Evolutionary conservation across 2,329 filamentous ascomycete species (phyloP).

Genomic region (Colletotrichum tofieldiae): DNA sequence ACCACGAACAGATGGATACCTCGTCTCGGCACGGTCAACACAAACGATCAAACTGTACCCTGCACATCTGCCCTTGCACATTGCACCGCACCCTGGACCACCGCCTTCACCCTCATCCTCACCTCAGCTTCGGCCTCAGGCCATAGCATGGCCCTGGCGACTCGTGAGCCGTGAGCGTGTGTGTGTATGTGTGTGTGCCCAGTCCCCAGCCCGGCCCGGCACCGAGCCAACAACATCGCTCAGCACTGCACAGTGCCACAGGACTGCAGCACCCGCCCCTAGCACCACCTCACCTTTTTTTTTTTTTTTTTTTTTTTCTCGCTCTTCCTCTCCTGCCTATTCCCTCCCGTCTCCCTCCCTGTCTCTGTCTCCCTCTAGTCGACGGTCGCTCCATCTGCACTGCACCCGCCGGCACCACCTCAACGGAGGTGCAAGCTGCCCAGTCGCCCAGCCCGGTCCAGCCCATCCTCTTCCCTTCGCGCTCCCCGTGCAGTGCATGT

Average conservation of each 20-base stretch:
- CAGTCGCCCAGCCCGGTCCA: conserved; percentile 39
- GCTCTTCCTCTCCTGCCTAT: background rate
- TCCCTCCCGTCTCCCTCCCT: background rate
- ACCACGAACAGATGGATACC: conserved; percentile 13
- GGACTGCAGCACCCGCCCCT: background rate
- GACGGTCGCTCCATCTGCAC: conserved; percentile 35
- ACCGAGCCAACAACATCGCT: conserved; percentile 34
- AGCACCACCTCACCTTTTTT: conserved; percentile 5
- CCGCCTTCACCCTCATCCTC: background rate
- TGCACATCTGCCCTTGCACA: conserved; percentile 15
- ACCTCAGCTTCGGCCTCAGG: conserved; percentile 24
- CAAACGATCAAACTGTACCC: conserved; percentile 5
- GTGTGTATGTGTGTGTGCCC: conserved; percentile 4
- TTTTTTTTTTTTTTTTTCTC: too few relatives aligned
- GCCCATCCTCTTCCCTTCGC: conserved; percentile 34
- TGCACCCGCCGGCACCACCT: conserved; percentile 30
- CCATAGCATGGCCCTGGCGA: conserved; percentile 3
- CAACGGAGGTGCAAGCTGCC: conserved; percentile 16
- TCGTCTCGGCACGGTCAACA: conserved; percentile 26
- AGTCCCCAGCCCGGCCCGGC: conserved; percentile 27
- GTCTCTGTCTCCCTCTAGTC: background rate
- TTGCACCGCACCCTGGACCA: conserved; percentile 19
- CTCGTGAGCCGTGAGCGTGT: conserved; percentile 2
- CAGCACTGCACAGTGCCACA: conserved; percentile 1
- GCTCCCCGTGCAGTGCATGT: conserved; percentile 40